Evolutionary conservation across 2,329 filamentous ascomycete genomes (phyloP).

Genomic region (Curvularia sp.): DNA sequence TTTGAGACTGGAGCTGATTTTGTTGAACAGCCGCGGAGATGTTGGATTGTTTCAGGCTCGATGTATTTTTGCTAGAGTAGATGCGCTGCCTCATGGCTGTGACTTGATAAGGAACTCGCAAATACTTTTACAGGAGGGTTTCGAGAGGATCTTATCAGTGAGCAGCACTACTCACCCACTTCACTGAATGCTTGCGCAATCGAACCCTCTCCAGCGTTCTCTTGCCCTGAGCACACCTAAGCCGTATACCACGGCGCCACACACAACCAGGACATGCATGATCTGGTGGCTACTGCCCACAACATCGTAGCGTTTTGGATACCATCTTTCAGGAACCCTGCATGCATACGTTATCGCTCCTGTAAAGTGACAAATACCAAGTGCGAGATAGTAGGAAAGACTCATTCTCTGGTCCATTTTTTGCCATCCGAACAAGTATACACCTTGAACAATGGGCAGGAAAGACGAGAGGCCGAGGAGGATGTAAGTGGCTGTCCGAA

Average conservation of each 20-base stretch:
- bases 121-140: background rate
- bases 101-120: background rate
- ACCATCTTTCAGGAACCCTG: slow-evolving; percentile 55
- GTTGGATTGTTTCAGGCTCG: background rate
- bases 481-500: slow-evolving; percentile 53
- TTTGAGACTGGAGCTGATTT: slow-evolving; percentile 6
- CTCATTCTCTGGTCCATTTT: slow-evolving; percentile 49
- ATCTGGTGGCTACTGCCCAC: slow-evolving; percentile 59
- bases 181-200: background rate
- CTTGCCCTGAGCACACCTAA: slow-evolving; percentile 50
- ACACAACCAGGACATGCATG: slow-evolving; percentile 58
- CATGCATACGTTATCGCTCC: slow-evolving; percentile 39
- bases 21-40: slow-evolving; percentile 17
- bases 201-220: slow-evolving; percentile 30
- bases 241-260: slow-evolving; percentile 47
- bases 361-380: slow-evolving; percentile 50
- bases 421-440: slow-evolving; percentile 42
- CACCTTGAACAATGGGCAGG: slow-evolving; percentile 52
- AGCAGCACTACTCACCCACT: background rate
- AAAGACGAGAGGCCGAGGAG: slow-evolving; percentile 54
- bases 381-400: slow-evolving; percentile 51
- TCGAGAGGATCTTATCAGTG: background rate
- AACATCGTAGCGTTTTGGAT: slow-evolving; percentile 55
- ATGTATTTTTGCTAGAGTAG: background rate
- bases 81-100: background rate